Conservation (phyloP, 73 alveolate genomes). For the Uronychia binucleata region DNA sequence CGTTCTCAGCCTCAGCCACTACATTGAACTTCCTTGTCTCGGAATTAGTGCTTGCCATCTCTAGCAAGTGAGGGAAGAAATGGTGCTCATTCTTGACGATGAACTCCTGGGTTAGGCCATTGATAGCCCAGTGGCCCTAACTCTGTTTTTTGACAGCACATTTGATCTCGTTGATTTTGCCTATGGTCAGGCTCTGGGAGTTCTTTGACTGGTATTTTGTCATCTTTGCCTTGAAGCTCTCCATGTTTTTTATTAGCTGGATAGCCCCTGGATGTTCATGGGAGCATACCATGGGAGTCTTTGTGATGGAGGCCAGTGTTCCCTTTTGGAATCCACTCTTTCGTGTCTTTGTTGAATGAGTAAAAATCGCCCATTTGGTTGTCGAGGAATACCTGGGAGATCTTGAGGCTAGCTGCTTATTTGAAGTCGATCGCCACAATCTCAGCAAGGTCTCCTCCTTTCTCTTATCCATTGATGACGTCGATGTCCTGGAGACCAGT, state of each 20-base stretch:
- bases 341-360: slow-evolving; percentile 70
- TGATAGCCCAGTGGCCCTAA: slow-evolving; percentile 59
- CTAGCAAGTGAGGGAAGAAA: slow-evolving; percentile 92
- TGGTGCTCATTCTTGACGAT: slow-evolving; percentile 70
- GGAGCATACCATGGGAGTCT: neutral
- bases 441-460: slow-evolving; percentile 76
- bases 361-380: slow-evolving; percentile 89
- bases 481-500: slow-evolving; percentile 57
- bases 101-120: slow-evolving; percentile 78
- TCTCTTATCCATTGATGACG: slow-evolving; percentile 85
- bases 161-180: slow-evolving; percentile 53
- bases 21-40: slow-evolving; percentile 70
- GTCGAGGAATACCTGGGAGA: slow-evolving; percentile 83
- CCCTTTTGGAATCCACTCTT: slow-evolving; percentile 88
- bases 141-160: slow-evolving; percentile 71
- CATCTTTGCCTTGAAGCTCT: neutral
- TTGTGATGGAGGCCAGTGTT: slow-evolving; percentile 86
- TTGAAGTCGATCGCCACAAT: slow-evolving; percentile 51
- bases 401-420: slow-evolving; percentile 40
- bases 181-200: neutral
- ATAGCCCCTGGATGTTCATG: neutral
- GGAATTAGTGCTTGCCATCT: slow-evolving; percentile 64
- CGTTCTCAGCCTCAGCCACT: slow-evolving; percentile 85
- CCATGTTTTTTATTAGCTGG: neutral
- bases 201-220: neutral